These are phyloP conservation scores for Prillingera fragicola DNA, from an alignment of 1,284 basidiomycete genomes.

Conservation along the genomic window DNA sequence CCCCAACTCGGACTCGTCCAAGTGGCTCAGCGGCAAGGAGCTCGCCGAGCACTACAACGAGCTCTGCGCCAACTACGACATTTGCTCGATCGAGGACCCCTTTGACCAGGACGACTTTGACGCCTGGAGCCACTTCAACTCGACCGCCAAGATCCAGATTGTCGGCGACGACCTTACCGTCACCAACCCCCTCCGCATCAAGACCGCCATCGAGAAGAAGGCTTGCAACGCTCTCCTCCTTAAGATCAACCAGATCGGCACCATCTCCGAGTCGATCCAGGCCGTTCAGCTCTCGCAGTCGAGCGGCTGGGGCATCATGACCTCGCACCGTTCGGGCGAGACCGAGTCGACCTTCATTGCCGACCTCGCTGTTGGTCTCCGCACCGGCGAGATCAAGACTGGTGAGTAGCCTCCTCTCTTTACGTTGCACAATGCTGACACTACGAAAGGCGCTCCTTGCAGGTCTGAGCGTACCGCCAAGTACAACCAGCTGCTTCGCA, in stretches of 20 bases:
- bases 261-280: conserved; percentile 89
- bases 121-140: conserved; percentile 90
- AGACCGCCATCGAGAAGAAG: conserved; percentile 99
- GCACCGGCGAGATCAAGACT: conserved; percentile 45
- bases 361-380: conserved; percentile 91
- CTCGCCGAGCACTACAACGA: conserved; percentile 89
- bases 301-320: conserved; percentile 98
- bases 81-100: conserved; percentile 96
- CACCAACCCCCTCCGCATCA: conserved; percentile 96
- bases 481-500: conserved; percentile 79
- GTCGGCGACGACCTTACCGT: conserved; percentile 98
- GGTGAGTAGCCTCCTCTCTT: background rate
- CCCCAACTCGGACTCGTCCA: conserved; percentile 94
- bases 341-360: conserved; percentile 95
- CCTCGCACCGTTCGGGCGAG: conserved; percentile 97
- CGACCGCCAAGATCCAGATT: conserved; percentile 58
- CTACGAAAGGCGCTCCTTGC: conserved; percentile 3
- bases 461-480: conserved; percentile 20
- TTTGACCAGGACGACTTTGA: conserved; percentile 99
- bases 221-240: conserved; percentile 98
- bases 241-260: conserved; percentile 99
- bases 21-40: conserved; percentile 90
- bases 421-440: conserved; percentile 12
- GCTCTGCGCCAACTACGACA: conserved; percentile 87
- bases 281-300: conserved; percentile 89